phyloP scores from a whole-genome alignment of 2,329 filamentous ascomycete species.

The Hypoxylon sp. region DNA sequence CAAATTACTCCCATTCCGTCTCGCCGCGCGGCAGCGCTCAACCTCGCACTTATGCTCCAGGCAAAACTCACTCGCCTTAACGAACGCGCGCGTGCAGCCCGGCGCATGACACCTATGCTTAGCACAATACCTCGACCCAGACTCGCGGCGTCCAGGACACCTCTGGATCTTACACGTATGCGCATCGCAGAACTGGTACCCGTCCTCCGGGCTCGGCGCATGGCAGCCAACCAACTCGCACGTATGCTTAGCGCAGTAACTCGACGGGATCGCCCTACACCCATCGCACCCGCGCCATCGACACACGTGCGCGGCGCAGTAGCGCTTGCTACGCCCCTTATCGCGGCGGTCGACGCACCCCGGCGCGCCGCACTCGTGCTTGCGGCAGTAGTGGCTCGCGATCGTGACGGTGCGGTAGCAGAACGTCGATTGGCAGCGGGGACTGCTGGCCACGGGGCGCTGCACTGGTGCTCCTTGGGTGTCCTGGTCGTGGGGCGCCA shows the following conservation, averaged over 20 bases:
- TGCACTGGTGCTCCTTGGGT: not conserved
- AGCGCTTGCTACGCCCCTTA: slow-evolving; percentile 31
- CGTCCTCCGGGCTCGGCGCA: slow-evolving; percentile 30
- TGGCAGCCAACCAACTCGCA: slow-evolving; percentile 26
- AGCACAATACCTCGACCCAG: slow-evolving; percentile 26
- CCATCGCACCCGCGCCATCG: slow-evolving; percentile 35
- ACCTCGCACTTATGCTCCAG: slow-evolving; percentile 36
- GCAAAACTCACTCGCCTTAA: slow-evolving; percentile 28
- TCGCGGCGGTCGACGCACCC: slow-evolving; percentile 28
- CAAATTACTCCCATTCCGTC: slow-evolving; percentile 15
- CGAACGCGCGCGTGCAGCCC: slow-evolving; percentile 18
- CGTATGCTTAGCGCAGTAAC: slow-evolving; percentile 32
- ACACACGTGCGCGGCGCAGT: slow-evolving; percentile 33
- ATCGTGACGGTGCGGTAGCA: slow-evolving; percentile 28
- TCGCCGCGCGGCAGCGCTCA: slow-evolving; percentile 27
- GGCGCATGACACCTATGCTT: slow-evolving; percentile 24
- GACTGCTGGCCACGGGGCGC: slow-evolving; percentile 1
- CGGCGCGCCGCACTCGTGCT: slow-evolving; percentile 31
- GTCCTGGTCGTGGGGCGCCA: slow-evolving; percentile 2
- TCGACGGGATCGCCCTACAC: slow-evolving; percentile 5
- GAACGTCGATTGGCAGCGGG: slow-evolving; percentile 38
- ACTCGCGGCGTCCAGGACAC: slow-evolving; percentile 26
- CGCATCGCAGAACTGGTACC: slow-evolving; percentile 29
- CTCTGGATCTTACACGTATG: slow-evolving; percentile 33
- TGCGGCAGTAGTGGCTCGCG: slow-evolving; percentile 32